Conservation (phyloP, 139 green algal species). For the Tetradesmus lagerheimii region DNA sequence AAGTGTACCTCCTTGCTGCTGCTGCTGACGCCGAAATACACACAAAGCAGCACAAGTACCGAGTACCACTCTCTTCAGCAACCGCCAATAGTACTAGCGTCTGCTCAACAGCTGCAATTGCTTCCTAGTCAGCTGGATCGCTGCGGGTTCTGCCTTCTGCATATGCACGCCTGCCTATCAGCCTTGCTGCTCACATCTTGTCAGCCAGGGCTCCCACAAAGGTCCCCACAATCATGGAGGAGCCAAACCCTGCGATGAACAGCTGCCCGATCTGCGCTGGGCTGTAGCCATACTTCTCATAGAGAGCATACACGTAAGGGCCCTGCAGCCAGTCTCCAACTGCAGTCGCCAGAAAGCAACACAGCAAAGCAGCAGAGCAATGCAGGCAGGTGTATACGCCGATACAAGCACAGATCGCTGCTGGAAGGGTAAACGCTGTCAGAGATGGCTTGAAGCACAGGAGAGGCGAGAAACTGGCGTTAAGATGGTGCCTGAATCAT, state of each 20-base stretch:
- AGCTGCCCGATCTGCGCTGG: slow-evolving; percentile 92
- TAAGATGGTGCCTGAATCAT: not conserved
- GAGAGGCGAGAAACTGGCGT: not conserved
- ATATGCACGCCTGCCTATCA: not conserved
- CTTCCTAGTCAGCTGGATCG: not conserved
- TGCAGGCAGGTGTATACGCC: not conserved
- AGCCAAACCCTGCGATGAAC: slow-evolving; percentile 98
- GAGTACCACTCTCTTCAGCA: not conserved
- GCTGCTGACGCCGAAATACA: not conserved
- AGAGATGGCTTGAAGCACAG: too few relatives aligned
- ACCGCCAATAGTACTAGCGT: not conserved
- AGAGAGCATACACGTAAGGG: slow-evolving; percentile 98
- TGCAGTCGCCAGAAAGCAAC: slow-evolving; percentile 43
- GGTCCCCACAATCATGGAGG: slow-evolving; percentile 97
- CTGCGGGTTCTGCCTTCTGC: not conserved
- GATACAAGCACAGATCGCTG: not conserved
- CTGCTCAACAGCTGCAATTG: not conserved
- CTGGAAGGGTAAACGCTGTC: not conserved
- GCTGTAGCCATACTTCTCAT: slow-evolving; percentile 94
- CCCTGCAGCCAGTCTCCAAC: slow-evolving; percentile 98
- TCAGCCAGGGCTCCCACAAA: slow-evolving; percentile 94
- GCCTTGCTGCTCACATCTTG: slow-evolving; percentile 84
- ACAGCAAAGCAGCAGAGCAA: not conserved
- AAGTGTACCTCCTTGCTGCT: not conserved
- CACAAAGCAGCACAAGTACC: not conserved